These are phyloP conservation scores for Daldinia vernicosa DNA, from an alignment of 495 filamentous ascomycete species.

Conservation along the genomic window DNA sequence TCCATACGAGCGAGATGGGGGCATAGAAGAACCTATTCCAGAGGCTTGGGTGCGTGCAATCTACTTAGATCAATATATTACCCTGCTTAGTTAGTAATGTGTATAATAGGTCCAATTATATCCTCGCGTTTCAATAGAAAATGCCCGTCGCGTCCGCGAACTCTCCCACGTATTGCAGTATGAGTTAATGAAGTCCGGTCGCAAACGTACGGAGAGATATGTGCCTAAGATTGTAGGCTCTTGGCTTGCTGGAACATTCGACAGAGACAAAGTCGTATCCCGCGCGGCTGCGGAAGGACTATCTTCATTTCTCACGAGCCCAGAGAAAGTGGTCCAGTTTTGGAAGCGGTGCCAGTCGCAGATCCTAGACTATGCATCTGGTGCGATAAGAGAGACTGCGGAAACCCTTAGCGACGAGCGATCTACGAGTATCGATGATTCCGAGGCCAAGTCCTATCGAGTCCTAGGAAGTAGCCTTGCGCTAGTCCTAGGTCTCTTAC, in stretches of 20 bases:
- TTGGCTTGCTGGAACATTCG: conserved; percentile 89
- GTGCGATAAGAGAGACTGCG: conserved; percentile 80
- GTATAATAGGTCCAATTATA: conserved; percentile 78
- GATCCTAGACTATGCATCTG: conserved; percentile 81
- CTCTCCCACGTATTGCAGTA: conserved; percentile 80
- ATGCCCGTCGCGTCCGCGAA: conserved; percentile 85
- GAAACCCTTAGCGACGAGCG: conserved; percentile 88
- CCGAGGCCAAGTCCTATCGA: conserved; percentile 81
- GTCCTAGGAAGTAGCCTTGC: conserved; percentile 74
- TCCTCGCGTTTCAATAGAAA: conserved; percentile 87
- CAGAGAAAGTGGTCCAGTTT: conserved; percentile 77
- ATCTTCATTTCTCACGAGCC: conserved; percentile 73
- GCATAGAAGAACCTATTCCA: conserved; percentile 77
- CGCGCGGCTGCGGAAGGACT: conserved; percentile 79
- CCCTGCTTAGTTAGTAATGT: conserved; percentile 44
- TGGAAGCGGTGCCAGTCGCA: conserved; percentile 78
- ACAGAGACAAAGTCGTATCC: conserved; percentile 78
- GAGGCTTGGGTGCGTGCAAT: conserved; percentile 81
- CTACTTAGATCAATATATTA: conserved; percentile 24
- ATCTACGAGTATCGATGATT: conserved; percentile 82
- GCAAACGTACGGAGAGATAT: conserved; percentile 81
- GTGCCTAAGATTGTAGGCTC: conserved; percentile 79
- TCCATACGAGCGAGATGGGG: conserved; percentile 58
- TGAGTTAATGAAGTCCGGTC: conserved; percentile 72
- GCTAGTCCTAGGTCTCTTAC: conserved; percentile 63